These are phyloP conservation scores for Erodium texanum DNA, from an alignment of 441 rosid species.

Conservation along the genomic window DNA sequence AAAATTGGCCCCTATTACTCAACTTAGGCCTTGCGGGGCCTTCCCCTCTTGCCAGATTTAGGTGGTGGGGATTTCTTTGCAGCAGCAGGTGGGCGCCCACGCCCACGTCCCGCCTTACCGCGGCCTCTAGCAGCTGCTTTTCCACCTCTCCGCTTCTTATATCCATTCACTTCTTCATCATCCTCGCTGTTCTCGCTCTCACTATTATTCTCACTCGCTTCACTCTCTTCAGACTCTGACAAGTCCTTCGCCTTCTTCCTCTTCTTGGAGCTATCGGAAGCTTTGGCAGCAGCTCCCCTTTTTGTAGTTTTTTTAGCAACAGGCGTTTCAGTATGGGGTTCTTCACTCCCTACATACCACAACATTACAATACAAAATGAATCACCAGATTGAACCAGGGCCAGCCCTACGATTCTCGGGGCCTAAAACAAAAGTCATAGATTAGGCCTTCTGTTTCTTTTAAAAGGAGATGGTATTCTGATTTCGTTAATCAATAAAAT, in stretches of 20 bases:
- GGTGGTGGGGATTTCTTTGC: constrained; percentile 31
- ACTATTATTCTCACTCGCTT: constrained; percentile 30
- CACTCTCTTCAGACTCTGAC: constrained; percentile 49
- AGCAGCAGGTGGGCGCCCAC: constrained; percentile 31
- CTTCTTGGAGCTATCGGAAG: constrained; percentile 38
- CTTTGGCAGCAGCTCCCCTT: constrained; percentile 31
- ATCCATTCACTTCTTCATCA: constrained; percentile 28
- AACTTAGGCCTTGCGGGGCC: constrained; percentile 53
- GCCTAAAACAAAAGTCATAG: too few relatives aligned
- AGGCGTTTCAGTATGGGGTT: constrained; percentile 30
- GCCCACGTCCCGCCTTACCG: constrained; percentile 28
- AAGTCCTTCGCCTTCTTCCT: constrained; percentile 52
- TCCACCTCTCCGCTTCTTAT: constrained; percentile 43
- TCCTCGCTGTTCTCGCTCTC: constrained; percentile 38
- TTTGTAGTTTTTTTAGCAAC: constrained; percentile 34
- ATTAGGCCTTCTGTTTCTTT: too few relatives aligned
- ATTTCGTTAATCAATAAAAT: too few relatives aligned
- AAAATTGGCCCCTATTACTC: constrained; percentile 15
- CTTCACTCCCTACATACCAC: constrained; percentile 27
- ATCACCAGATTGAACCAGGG: constrained; percentile 10
- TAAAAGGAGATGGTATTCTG: too few relatives aligned
- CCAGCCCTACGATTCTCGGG: too few relatives aligned
- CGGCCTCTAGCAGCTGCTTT: constrained; percentile 36
- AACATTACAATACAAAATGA: neutral
- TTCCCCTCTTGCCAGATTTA: constrained; percentile 61